A percentile compares a stretch with the other conserved stretches of the same genome.
Conservation (phyloP, 495 filamentous ascomycete species). For the Jackrogersella multiformis region DNA sequence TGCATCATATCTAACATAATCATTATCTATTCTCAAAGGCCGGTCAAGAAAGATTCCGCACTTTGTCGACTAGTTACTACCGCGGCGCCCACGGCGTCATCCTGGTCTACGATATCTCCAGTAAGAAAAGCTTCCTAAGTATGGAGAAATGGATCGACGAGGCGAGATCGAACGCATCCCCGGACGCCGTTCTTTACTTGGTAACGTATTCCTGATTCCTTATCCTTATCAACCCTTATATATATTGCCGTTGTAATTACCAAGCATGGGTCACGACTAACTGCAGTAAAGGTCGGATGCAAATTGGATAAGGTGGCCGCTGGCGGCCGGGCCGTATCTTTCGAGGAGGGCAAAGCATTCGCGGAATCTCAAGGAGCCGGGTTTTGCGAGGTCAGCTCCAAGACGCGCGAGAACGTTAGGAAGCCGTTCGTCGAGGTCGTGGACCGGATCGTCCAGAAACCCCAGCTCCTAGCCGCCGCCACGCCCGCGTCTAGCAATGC, state of each 20-base stretch:
- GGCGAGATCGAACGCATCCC: conserved; percentile 61
- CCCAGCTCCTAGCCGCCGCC: conserved; percentile 50
- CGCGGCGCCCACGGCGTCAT: conserved; percentile 68
- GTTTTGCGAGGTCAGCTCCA: conserved; percentile 66
- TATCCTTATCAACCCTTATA: conserved; percentile 1
- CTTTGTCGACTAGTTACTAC: conserved; percentile 68
- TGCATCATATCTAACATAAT: conserved; percentile 1
- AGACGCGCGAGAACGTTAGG: conserved; percentile 63
- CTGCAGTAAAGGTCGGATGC: conserved; percentile 54
- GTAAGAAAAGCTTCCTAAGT: conserved; percentile 61
- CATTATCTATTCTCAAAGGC: conserved; percentile 40
- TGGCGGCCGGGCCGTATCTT: conserved; percentile 56
- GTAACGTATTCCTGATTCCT: conserved; percentile 42
- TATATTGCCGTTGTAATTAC: background rate
- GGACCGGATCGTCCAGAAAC: conserved; percentile 59
- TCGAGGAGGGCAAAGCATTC: conserved; percentile 61
- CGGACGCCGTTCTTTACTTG: conserved; percentile 62
- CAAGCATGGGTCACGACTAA: conserved; percentile 12
- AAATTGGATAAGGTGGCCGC: conserved; percentile 62
- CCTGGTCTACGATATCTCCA: conserved; percentile 68
- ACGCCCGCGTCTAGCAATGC: conserved; percentile 23
- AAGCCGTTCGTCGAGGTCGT: conserved; percentile 65
- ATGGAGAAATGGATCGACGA: conserved; percentile 71
- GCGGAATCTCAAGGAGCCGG: conserved; percentile 57
- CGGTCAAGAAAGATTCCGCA: conserved; percentile 68